These are phyloP conservation scores for Vitis rotundifolia DNA, from an alignment of 164 flowering plant species.

Conservation along the genomic window DNA sequence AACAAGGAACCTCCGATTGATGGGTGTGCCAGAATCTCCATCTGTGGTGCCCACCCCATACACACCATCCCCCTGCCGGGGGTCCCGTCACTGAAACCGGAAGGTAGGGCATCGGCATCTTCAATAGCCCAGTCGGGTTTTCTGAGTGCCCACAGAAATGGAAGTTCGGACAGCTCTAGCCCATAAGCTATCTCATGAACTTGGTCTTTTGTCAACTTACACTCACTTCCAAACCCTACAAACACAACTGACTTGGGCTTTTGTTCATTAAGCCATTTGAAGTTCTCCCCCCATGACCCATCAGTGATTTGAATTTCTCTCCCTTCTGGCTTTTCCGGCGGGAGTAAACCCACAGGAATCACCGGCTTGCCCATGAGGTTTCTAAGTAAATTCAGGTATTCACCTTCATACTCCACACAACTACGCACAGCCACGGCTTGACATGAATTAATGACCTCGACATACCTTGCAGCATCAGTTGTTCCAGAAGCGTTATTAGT, in stretches of 20 bases:
- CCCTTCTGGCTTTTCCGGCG: slow-evolving; percentile 13
- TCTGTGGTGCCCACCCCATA: slow-evolving; percentile 47
- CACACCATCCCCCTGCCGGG: slow-evolving; percentile 28
- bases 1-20: slow-evolving; percentile 40
- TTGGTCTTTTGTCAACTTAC: slow-evolving; percentile 10
- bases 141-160: slow-evolving; percentile 32
- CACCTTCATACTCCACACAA: slow-evolving; percentile 34
- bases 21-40: slow-evolving; percentile 34
- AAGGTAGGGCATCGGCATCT: slow-evolving; percentile 21
- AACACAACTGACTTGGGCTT: slow-evolving; percentile 24
- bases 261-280: slow-evolving; percentile 48
- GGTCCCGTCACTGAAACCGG: slow-evolving; percentile 24
- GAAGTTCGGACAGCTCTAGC: slow-evolving; percentile 25
- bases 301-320: not conserved
- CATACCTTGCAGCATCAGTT: slow-evolving; percentile 4
- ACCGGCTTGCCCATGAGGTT: slow-evolving; percentile 29
- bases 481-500: slow-evolving; percentile 16
- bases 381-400: slow-evolving; percentile 21
- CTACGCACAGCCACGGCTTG: slow-evolving; percentile 23
- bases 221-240: slow-evolving; percentile 22
- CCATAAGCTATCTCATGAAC: slow-evolving; percentile 30
- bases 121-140: slow-evolving; percentile 18
- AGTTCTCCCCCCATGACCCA: slow-evolving; percentile 6
- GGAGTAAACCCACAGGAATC: slow-evolving; percentile 39
- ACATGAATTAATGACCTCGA: slow-evolving; percentile 2